phyloP scores from a whole-genome alignment of 75 land plant species.

The Cunninghamia lanceolata region DNA sequence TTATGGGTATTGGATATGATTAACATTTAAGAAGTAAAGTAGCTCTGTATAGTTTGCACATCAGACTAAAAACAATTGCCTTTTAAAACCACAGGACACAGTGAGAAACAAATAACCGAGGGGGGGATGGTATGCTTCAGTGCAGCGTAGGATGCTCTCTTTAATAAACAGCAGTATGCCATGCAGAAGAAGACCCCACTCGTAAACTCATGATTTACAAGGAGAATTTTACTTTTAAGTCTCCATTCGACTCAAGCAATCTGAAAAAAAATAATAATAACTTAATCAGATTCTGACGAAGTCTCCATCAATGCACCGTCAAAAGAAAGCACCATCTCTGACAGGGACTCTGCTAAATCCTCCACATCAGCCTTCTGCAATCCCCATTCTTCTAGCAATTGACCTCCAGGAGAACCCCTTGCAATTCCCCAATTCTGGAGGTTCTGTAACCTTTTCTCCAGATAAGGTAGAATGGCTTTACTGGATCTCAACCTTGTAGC shows the following conservation, averaged over 20 bases:
- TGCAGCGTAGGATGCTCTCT: neutral
- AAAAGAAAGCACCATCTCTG: slow-evolving; percentile 40
- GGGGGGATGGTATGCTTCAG: neutral
- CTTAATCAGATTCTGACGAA: slow-evolving; percentile 52
- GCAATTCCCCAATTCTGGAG: slow-evolving; percentile 49
- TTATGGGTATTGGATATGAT: neutral
- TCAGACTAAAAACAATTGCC: neutral
- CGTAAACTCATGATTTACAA: neutral
- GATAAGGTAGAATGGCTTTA: slow-evolving; percentile 63
- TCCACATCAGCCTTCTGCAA: slow-evolving; percentile 69
- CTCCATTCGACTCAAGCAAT: neutral
- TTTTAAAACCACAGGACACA: neutral
- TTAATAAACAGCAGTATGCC: neutral
- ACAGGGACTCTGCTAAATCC: slow-evolving; percentile 67
- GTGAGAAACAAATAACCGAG: neutral
- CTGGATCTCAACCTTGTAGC: slow-evolving; percentile 82
- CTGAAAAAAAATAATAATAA: neutral
- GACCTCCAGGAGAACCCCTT: slow-evolving; percentile 43
- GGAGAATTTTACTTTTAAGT: neutral
- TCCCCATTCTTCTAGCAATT: slow-evolving; percentile 82
- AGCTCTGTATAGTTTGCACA: neutral
- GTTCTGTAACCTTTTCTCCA: slow-evolving; percentile 49
- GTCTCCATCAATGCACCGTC: slow-evolving; percentile 14
- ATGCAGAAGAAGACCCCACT: neutral
- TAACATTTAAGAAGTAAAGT: neutral